Evolutionary conservation across 352 stramenopile species (phyloP).

Genomic region (Pythium biforme): DNA sequence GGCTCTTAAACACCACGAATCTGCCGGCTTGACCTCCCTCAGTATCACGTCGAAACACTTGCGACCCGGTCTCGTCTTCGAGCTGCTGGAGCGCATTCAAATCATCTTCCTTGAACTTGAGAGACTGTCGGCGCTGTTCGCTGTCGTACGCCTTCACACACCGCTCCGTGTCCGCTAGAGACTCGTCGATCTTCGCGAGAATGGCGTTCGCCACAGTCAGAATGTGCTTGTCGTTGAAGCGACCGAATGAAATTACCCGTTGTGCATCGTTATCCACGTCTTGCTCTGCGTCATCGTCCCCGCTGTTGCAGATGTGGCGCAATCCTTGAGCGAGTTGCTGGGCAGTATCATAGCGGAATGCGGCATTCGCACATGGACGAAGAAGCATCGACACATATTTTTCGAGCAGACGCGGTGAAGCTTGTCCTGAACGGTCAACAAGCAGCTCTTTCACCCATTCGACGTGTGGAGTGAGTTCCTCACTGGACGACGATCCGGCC

Average conservation of each 20-base stretch:
- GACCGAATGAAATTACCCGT: constrained; percentile 21
- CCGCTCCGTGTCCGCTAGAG: constrained; percentile 30
- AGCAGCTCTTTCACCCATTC: constrained; percentile 36
- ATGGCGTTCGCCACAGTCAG: constrained; percentile 34
- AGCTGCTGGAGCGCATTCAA: constrained; percentile 34
- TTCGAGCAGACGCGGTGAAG: constrained; percentile 27
- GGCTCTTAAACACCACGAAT: constrained; percentile 29
- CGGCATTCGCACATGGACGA: constrained; percentile 25
- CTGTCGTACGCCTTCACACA: constrained; percentile 36
- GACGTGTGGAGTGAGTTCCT: constrained; percentile 1
- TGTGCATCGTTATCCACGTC: not conserved
- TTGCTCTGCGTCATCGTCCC: constrained; percentile 18
- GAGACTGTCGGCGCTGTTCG: constrained; percentile 33
- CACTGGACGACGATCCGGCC: not conserved
- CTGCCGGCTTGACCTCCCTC: constrained; percentile 2
- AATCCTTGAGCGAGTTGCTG: constrained; percentile 37
- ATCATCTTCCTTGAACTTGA: constrained; percentile 47
- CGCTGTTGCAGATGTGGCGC: constrained; percentile 35
- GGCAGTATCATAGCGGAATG: constrained; percentile 25
- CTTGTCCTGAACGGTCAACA: constrained; percentile 8
- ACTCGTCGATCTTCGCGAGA: constrained; percentile 33
- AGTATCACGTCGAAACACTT: constrained; percentile 30
- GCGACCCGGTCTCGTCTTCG: constrained; percentile 34
- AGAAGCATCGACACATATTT: constrained; percentile 36
- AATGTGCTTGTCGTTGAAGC: constrained; percentile 36